Evolutionary conservation across 192 early-diverging fungal species (phyloP), one percentile per base, ranked within the genome.

Genomic region (Entrophospora sp.): DNA sequence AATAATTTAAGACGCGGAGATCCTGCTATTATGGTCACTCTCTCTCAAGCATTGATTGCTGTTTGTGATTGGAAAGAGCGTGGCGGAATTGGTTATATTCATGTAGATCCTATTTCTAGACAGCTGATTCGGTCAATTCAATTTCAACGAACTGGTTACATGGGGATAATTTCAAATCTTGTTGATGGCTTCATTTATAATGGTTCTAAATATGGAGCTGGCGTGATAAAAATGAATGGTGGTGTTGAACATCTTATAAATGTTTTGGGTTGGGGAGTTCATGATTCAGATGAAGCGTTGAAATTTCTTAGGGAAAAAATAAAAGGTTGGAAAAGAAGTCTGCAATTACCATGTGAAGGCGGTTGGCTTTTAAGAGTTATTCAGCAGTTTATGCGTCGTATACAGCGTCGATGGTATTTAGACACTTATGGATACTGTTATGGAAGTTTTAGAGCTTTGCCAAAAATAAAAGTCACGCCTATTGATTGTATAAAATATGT

Each of bases 1-100:
- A n/a, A 20, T 20, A 46, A 8, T 46, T 46, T 46, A 46, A 46
- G 45, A 25, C 20, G 8, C 18, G 18, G 24, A 22, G n/a, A 46
- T 46, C 45, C 45, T 20, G 24, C 8, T 20, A 22, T 46, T 18
- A 22, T 46, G 20, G 20, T 22, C 2, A 18, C 45, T 46, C 18
- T 46, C 13, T 22, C 45, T 22, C 45, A 46, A 46, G 20, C 16
- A 5, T 18, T 18, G 9, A 46, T 8, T 5, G 8, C 18, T 20
- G 45, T 46, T 22, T 96, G 94, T 72, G 86, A 95, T 62, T 96
- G 94, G 94, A 80, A 83, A 28, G 88, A 82, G 27, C 85, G 92
- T 31, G 87, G 86, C 40, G 85, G 81, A 36, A 83, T 88, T 55
- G 77, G 77, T 10, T 44, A 66, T 27, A 70, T 73, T 34, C 72